Conservation (phyloP, 2,329 filamentous ascomycete genomes). For the Apiospora marii region DNA sequence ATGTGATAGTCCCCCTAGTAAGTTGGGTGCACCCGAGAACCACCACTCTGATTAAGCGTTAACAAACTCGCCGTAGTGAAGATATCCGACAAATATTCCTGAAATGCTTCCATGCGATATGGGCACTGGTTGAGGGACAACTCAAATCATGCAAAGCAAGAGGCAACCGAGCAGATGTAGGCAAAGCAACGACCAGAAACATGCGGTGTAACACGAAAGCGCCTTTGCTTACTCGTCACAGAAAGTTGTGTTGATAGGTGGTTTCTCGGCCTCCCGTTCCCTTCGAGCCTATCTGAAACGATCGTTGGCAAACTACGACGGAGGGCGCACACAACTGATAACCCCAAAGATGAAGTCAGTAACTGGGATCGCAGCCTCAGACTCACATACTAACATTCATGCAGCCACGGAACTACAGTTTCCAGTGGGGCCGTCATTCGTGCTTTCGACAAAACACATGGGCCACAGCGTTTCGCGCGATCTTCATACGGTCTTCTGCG, state of each 20-base stretch:
- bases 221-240: neutral
- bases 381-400: neutral
- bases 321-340: neutral
- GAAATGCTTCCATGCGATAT: neutral
- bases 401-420: neutral
- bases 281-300: neutral
- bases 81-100: neutral
- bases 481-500: neutral
- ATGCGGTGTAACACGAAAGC: too few species aligned
- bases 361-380: neutral
- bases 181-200: too few species aligned
- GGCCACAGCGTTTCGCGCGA: neutral
- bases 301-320: neutral
- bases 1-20: neutral
- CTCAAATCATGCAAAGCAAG: neutral
- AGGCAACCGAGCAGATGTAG: neutral
- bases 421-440: neutral
- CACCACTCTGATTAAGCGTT: too few species aligned
- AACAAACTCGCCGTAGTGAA: neutral
- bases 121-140: neutral
- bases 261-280: neutral
- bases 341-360: neutral
- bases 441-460: neutral
- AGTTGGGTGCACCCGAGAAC: neutral
- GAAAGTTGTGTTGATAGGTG: constrained; percentile 16